These are phyloP conservation scores for Penicillium cinerascens DNA, from an alignment of 495 filamentous ascomycete species.

Conservation along the genomic window DNA sequence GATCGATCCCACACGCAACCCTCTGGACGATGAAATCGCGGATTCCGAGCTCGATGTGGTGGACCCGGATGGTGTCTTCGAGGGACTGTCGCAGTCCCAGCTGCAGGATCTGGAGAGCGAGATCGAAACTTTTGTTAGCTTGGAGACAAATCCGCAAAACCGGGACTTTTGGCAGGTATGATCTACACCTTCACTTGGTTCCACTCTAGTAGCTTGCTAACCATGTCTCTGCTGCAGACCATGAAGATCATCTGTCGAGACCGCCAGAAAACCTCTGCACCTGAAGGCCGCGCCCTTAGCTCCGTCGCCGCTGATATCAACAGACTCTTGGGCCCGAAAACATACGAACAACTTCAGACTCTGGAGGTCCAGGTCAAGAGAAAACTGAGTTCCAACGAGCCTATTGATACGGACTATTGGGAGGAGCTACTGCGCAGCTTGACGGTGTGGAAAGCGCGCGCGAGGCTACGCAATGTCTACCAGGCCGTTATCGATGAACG, in stretches of 20 bases:
- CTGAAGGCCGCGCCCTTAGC: conserved; percentile 69
- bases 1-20: conserved; percentile 74
- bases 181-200: neutral
- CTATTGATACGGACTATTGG: conserved; percentile 97
- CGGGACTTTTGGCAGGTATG: conserved; percentile 80
- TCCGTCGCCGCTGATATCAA: conserved; percentile 88
- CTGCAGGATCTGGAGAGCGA: conserved; percentile 78
- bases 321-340: conserved; percentile 77
- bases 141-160: conserved; percentile 77
- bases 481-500: conserved; percentile 73
- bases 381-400: conserved; percentile 84
- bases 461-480: conserved; percentile 77
- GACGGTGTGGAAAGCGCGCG: conserved; percentile 85
- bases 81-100: conserved; percentile 66
- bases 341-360: conserved; percentile 76
- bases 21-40: conserved; percentile 77
- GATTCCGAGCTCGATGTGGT: conserved; percentile 76
- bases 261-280: conserved; percentile 62
- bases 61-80: conserved; percentile 78
- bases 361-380: conserved; percentile 79
- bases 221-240: conserved; percentile 43
- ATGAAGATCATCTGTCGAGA: conserved; percentile 83
- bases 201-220: neutral
- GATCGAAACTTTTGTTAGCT: conserved; percentile 75
- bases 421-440: conserved; percentile 84